phyloP scores from a whole-genome alignment of 1,139 yeast genomes.

The Pichia sp. region DNA sequence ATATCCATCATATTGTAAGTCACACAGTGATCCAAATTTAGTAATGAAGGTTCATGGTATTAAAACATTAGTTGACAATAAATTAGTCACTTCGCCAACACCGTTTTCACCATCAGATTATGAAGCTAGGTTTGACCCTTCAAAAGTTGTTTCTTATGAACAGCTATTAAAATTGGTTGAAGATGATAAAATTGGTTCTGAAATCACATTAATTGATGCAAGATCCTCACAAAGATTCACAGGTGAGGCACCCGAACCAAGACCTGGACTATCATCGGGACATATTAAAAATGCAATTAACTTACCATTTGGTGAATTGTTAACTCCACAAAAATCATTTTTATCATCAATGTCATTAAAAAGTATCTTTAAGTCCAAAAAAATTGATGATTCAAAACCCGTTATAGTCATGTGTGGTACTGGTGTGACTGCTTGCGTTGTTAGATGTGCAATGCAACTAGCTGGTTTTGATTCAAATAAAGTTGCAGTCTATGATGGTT shows the following conservation, averaged over 20 bases:
- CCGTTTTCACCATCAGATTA: slow-evolving; percentile 32
- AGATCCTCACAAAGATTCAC: slow-evolving; percentile 68
- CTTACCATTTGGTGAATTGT: slow-evolving; percentile 64
- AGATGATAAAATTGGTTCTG: slow-evolving; percentile 39
- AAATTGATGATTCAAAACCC: slow-evolving; percentile 46
- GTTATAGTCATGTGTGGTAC: slow-evolving; percentile 89
- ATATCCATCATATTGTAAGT: slow-evolving; percentile 42
- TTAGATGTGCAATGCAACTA: slow-evolving; percentile 62
- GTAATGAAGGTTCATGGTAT: slow-evolving; percentile 27
- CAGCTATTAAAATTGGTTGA: slow-evolving; percentile 53
- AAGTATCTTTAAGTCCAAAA: slow-evolving; percentile 36
- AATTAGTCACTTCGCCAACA: slow-evolving; percentile 24
- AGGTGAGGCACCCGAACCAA: slow-evolving; percentile 79
- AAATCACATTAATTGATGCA: slow-evolving; percentile 69
- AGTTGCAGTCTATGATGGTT: slow-evolving; percentile 81
- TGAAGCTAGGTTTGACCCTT: slow-evolving; percentile 34
- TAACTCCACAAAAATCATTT: slow-evolving; percentile 46
- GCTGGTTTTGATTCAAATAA: slow-evolving; percentile 43
- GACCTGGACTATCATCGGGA: slow-evolving; percentile 82
- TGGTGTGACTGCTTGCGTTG: slow-evolving; percentile 87
- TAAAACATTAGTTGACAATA: slow-evolving; percentile 17
- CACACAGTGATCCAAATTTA: slow-evolving; percentile 27
- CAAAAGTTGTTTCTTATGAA: slow-evolving; percentile 56
- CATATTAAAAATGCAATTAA: slow-evolving; percentile 78
- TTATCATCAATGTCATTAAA: slow-evolving; percentile 42